phyloP scores from a whole-genome alignment of 1,284 basidiomycete species.

The Trametes hirsuta region DNA sequence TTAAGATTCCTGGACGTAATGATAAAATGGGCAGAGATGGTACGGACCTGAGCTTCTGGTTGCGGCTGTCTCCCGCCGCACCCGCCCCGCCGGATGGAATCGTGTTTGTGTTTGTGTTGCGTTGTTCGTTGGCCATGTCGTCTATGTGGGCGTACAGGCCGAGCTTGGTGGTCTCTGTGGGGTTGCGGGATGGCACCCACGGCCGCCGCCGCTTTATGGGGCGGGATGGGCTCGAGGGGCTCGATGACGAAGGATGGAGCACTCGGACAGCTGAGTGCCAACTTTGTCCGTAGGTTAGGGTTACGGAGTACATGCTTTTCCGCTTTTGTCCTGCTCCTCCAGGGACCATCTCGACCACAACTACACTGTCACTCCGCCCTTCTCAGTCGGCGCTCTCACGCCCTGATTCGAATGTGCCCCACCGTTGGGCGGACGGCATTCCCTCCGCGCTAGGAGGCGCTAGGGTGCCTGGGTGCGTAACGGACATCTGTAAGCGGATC shows the following conservation, averaged over 20 bases:
- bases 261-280: conserved; percentile 2
- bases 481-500: too few species aligned
- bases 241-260: conserved; percentile 6
- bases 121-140: background rate
- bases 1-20: background rate
- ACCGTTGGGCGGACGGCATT: background rate
- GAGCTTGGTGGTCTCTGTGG: too few species aligned
- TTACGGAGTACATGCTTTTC: background rate
- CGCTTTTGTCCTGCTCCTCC: background rate
- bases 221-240: background rate
- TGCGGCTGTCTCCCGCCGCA: background rate
- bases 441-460: background rate
- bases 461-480: background rate
- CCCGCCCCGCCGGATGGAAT: background rate
- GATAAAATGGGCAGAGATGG: background rate
- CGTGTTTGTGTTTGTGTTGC: background rate
- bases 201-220: background rate
- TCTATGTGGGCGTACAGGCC: background rate
- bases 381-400: background rate
- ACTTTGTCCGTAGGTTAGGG: conserved; percentile 9
- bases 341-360: too few species aligned
- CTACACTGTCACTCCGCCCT: background rate
- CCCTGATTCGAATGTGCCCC: background rate
- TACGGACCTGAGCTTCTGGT: conserved; percentile 17
- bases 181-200: background rate